Percentiles rank a stretch among this genome's conserved stretches.
Evolutionary conservation across 345 rosid species (phyloP).

Genomic region (Rhodomyrtus tomentosa): DNA sequence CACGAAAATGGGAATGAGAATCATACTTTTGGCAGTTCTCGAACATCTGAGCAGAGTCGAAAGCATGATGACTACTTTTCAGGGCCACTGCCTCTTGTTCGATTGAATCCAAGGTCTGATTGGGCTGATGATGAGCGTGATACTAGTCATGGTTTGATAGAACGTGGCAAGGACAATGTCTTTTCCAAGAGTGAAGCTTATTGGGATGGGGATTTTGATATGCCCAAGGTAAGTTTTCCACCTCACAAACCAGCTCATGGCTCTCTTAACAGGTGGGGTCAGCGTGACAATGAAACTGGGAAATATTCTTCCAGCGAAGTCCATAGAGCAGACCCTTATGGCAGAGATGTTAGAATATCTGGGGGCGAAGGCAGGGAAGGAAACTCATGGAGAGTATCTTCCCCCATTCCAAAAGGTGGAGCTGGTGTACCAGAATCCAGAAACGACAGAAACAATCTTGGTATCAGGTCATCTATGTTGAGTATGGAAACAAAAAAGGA

Average conservation of each 20-base stretch:
- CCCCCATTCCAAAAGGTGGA: conserved; percentile 37
- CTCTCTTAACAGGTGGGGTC: conserved; percentile 44
- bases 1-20: conserved; percentile 26
- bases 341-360: conserved; percentile 29
- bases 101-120: conserved; percentile 80
- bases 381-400: conserved; percentile 59
- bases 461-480: conserved; percentile 31
- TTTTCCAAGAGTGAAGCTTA: conserved; percentile 48
- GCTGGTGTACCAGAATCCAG: conserved; percentile 28
- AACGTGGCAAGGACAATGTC: conserved; percentile 51
- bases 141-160: conserved; percentile 56
- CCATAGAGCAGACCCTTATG: conserved; percentile 24
- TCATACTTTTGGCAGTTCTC: conserved; percentile 22
- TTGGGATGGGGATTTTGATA: conserved; percentile 72
- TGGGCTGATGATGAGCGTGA: conserved; percentile 99
- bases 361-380: conserved; percentile 60
- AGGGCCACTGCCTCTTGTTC: conserved; percentile 69
- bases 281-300: conserved; percentile 51
- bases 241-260: conserved; percentile 51
- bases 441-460: conserved; percentile 28
- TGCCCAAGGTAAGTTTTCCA: conserved; percentile 44
- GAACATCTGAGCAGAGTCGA: conserved; percentile 25
- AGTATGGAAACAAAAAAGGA: conserved; percentile 47
- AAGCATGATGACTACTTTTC: conserved; percentile 55
- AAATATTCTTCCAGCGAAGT: conserved; percentile 53